phyloP scores from a whole-genome alignment of 208 protist species.

The Trypanosoma theileri region DNA sequence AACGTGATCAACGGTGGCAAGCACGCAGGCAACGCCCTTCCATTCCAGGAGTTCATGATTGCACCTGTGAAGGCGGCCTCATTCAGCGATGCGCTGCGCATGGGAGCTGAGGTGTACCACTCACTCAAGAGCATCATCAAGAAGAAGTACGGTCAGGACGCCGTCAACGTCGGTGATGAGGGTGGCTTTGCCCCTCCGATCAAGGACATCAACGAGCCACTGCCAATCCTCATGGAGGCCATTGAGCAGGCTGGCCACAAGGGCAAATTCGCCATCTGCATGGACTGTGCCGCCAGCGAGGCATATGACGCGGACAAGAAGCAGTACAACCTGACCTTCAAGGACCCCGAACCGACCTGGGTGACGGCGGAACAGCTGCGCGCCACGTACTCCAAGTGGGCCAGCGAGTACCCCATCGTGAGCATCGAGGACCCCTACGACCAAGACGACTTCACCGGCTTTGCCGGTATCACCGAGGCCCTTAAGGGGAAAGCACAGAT shows the following conservation, averaged over 20 bases:
- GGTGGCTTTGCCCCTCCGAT: conserved; percentile 98
- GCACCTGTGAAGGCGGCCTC: conserved; percentile 92
- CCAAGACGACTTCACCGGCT: conserved; percentile 97
- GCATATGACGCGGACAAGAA: conserved; percentile 94
- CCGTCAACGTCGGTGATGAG: conserved; percentile 97
- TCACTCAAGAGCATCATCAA: conserved; percentile 96
- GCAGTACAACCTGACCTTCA: conserved; percentile 98
- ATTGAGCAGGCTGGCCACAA: conserved; percentile 96
- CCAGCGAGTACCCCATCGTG: conserved; percentile 94
- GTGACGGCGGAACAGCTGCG: conserved; percentile 80
- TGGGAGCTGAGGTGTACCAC: conserved; percentile 98
- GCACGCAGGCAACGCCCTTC: conserved; percentile 97
- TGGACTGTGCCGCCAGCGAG: conserved; percentile 99
- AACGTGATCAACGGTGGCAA: conserved; percentile 99
- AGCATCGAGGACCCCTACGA: conserved; percentile 99
- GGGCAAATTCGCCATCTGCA: conserved; percentile 96
- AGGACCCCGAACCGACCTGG: conserved; percentile 82
- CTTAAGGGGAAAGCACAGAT: conserved; percentile 90
- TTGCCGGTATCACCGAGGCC: conserved; percentile 72
- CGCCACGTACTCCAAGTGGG: conserved; percentile 93
- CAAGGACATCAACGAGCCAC: conserved; percentile 94
- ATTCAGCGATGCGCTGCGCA: conserved; percentile 96
- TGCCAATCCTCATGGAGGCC: conserved; percentile 95
- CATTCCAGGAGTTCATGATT: conserved; percentile 99
- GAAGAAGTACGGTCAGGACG: conserved; percentile 95